These are phyloP conservation scores for Quercus robur DNA, from an alignment of 306 rosid species.

Conservation along the genomic window DNA sequence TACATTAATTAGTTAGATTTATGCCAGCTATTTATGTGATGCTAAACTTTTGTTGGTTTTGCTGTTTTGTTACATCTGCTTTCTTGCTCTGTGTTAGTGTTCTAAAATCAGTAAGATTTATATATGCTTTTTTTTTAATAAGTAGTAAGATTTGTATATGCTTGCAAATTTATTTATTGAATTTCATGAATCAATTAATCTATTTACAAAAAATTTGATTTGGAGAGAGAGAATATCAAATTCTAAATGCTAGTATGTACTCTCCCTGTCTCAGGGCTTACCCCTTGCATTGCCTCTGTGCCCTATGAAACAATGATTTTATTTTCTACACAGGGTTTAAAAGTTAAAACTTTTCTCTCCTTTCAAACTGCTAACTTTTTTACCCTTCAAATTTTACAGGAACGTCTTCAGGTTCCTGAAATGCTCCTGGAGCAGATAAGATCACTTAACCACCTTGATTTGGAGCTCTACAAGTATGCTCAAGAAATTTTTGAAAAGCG, in stretches of 20 bases:
- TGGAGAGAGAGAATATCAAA: not conserved
- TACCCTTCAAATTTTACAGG: slow-evolving; percentile 44
- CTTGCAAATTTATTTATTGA: not conserved
- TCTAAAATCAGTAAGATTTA: not conserved
- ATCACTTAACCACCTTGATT: slow-evolving; percentile 77
- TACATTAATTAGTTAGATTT: not conserved
- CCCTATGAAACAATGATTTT: not conserved
- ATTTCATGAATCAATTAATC: not conserved
- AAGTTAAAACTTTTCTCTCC: slow-evolving; percentile 9
- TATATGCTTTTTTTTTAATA: not conserved
- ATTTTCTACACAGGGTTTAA: not conserved
- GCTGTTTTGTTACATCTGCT: not conserved
- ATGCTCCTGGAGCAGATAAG: slow-evolving; percentile 56
- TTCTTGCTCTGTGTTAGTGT: not conserved
- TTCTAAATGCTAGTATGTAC: not conserved
- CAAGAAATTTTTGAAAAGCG: slow-evolving; percentile 55
- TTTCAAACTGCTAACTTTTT: slow-evolving; percentile 5
- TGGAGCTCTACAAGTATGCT: slow-evolving; percentile 80
- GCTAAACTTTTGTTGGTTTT: not conserved
- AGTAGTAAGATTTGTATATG: not conserved
- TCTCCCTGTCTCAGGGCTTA: slow-evolving; percentile 9
- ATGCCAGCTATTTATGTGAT: not conserved
- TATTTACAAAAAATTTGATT: too few relatives aligned
- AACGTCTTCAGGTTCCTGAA: slow-evolving; percentile 65
- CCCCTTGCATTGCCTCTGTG: not conserved